These are phyloP conservation scores for Clathrospora elynae DNA, from an alignment of 2,329 filamentous ascomycete genomes.

Conservation along the genomic window DNA sequence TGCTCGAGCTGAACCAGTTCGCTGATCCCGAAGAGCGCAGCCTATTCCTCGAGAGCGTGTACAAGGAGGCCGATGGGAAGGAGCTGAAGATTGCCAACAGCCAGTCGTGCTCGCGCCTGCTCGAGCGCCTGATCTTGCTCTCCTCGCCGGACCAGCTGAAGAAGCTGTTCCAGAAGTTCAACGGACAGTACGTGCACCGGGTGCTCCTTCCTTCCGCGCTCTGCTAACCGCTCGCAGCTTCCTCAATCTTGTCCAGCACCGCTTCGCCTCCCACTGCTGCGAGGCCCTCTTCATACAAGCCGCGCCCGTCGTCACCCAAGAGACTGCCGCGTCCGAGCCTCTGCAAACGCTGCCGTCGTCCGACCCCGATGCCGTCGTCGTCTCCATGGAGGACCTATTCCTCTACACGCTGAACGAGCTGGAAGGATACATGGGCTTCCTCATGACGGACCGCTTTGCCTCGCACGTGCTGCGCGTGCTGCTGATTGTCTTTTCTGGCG, in stretches of 20 bases:
- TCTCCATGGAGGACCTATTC: conserved; percentile 83
- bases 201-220: neutral
- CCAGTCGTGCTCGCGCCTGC: conserved; percentile 89
- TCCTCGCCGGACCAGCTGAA: conserved; percentile 83
- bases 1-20: conserved; percentile 90
- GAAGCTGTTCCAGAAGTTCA: conserved; percentile 82
- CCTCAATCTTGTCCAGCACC: conserved; percentile 86
- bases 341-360: conserved; percentile 52
- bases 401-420: conserved; percentile 83
- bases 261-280: conserved; percentile 96
- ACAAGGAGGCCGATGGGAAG: conserved; percentile 84
- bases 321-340: conserved; percentile 61
- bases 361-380: conserved; percentile 57
- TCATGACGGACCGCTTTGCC: conserved; percentile 86
- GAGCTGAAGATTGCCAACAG: conserved; percentile 95
- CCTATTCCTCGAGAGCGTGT: conserved; percentile 74
- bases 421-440: conserved; percentile 79
- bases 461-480: conserved; percentile 89
- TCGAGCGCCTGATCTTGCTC: conserved; percentile 87
- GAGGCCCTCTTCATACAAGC: conserved; percentile 88
- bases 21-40: conserved; percentile 66
- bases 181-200: conserved; percentile 64
- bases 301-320: conserved; percentile 76
- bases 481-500: conserved; percentile 81
- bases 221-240: conserved; percentile 59